These are phyloP conservation scores for Penicillium brasilianum DNA, from an alignment of 2,329 filamentous ascomycete species.

Conservation along the genomic window DNA sequence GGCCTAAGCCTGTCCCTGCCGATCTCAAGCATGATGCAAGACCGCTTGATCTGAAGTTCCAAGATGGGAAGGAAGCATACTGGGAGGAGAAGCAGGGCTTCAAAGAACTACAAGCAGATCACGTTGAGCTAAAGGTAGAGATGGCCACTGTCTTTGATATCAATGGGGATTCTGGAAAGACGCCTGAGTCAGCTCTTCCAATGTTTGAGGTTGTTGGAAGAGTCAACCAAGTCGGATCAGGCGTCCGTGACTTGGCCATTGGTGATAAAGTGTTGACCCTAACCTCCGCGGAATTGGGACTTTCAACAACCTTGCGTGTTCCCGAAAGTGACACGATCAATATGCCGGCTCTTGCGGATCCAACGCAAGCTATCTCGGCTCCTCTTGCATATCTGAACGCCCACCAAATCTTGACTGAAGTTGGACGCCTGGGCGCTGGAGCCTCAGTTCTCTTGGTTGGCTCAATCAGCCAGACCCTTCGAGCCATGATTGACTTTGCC, in stretches of 20 bases:
- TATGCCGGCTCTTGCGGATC: conserved; percentile 18
- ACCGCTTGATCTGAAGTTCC: conserved; percentile 19
- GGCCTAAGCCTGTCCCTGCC: conserved; percentile 18
- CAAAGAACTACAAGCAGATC: conserved; percentile 9
- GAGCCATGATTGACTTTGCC: conserved; percentile 24
- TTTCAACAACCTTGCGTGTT: conserved; percentile 19
- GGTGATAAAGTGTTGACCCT: conserved; percentile 25
- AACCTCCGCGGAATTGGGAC: conserved; percentile 13
- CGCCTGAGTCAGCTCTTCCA: conserved; percentile 19
- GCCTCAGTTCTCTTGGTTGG: conserved; percentile 23
- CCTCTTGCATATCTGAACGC: conserved; percentile 24
- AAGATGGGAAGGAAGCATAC: conserved; percentile 11
- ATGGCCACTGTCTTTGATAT: conserved; percentile 24
- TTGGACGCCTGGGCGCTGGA: conserved; percentile 17
- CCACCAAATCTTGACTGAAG: conserved; percentile 21
- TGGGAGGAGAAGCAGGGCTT: conserved; percentile 17
- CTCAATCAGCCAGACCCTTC: conserved; percentile 20
- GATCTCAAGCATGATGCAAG: conserved; percentile 17
- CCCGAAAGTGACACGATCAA: conserved; percentile 20
- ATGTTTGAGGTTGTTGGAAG: conserved; percentile 24
- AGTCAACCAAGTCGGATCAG: conserved; percentile 18
- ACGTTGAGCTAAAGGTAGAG: conserved; percentile 23
- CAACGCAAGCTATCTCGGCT: conserved; percentile 18
- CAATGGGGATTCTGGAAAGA: conserved; percentile 12
- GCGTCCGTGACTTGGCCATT: conserved; percentile 17